These are phyloP conservation scores for Angophora floribunda DNA, from an alignment of 345 rosid genomes.

Conservation along the genomic window DNA sequence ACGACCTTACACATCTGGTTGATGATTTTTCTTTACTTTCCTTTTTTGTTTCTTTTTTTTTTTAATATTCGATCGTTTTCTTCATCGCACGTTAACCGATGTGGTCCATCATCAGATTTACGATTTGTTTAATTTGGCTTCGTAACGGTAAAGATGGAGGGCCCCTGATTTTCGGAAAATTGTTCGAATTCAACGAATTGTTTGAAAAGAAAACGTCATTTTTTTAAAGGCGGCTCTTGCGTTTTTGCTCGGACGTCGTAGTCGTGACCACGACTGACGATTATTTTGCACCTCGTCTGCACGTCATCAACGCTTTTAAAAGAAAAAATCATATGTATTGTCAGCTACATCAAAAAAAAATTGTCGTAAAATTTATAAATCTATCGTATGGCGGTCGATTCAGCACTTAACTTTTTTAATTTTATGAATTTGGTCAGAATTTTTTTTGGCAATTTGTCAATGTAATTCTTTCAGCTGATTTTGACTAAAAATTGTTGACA, in stretches of 20 bases:
- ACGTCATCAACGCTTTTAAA: too few species aligned
- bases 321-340: too few species aligned
- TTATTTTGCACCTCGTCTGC: not conserved
- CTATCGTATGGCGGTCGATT: fast-evolving
- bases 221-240: not conserved
- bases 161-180: not conserved
- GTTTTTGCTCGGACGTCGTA: not conserved
- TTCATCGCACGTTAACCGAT: not conserved
- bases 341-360: too few species aligned
- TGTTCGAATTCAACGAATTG: not conserved
- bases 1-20: not conserved
- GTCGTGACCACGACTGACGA: not conserved
- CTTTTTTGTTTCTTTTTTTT: not conserved
- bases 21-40: not conserved
- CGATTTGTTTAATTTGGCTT: not conserved
- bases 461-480: not conserved
- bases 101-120: not conserved
- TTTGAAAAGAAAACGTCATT: not conserved
- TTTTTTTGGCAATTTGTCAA: not conserved
- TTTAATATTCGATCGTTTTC: not conserved
- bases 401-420: not conserved
- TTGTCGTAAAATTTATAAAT: not conserved
- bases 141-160: not conserved
- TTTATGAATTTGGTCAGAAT: not conserved
- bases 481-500: fast-evolving